Conservation (phyloP, 1,139 yeast genomes). For the Ogataea hybrid region DNA sequence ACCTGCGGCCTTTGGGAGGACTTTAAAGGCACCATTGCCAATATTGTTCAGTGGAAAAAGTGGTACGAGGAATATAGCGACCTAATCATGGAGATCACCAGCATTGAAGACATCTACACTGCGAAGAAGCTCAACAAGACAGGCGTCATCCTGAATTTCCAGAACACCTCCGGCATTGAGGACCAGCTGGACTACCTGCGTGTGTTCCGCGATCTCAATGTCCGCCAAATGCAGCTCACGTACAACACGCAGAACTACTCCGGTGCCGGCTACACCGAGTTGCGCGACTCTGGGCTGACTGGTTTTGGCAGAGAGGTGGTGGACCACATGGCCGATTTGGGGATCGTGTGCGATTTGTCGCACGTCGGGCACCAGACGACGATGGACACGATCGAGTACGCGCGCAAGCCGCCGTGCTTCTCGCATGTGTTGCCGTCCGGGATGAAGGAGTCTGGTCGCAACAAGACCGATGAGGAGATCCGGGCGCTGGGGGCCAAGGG, state of each 20-base stretch:
- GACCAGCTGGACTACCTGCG: constrained; percentile 19
- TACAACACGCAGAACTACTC: constrained; percentile 21
- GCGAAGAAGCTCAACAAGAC: constrained; percentile 19
- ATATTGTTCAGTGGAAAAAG: constrained; percentile 20
- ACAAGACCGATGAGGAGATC: constrained; percentile 20
- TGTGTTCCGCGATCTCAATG: constrained; percentile 18
- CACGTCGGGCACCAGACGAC: constrained; percentile 21
- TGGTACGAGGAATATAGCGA: constrained; percentile 20
- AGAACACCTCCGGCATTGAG: constrained; percentile 19
- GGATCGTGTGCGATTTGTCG: constrained; percentile 23
- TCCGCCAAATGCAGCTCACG: constrained; percentile 19
- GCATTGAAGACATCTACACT: constrained; percentile 17
- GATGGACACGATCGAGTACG: constrained; percentile 19
- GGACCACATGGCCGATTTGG: constrained; percentile 22
- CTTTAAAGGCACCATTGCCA: constrained; percentile 18
- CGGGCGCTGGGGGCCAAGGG: constrained; percentile 18
- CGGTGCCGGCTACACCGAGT: constrained; percentile 21
- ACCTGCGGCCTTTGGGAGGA: constrained; percentile 21
- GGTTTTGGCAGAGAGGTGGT: constrained; percentile 24
- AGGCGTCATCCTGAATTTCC: constrained; percentile 20
- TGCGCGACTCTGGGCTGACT: constrained; percentile 23
- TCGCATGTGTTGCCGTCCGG: constrained; percentile 18
- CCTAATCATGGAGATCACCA: constrained; percentile 16
- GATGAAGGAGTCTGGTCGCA: constrained; percentile 18
- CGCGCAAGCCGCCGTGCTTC: constrained; percentile 19